phyloP scores from a whole-genome alignment of 805 yeast species.

The Limtongia smithiae region DNA sequence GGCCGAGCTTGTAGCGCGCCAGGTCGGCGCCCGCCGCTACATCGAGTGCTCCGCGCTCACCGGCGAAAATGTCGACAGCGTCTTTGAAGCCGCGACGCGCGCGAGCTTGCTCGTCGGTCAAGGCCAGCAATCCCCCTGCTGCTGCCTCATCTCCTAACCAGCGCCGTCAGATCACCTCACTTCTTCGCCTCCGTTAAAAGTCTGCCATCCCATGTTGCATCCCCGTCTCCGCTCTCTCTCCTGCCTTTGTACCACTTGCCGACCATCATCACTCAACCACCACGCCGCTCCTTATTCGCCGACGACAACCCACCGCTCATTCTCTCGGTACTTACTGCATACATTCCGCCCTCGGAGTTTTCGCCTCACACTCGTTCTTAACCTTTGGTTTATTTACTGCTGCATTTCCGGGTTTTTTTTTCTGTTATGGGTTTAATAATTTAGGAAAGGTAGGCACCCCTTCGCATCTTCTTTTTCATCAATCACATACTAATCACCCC shows the following conservation, averaged over 20 bases:
- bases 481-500: neutral
- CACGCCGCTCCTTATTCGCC: no score
- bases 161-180: no score
- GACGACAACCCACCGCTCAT: no score
- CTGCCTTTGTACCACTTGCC: no score
- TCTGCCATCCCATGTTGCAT: no score
- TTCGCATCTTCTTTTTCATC: neutral
- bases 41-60: conserved; percentile 88
- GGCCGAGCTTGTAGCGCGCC: conserved; percentile 68
- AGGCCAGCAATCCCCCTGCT: conserved; percentile 44
- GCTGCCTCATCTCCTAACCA: conserved; percentile 40
- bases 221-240: no score
- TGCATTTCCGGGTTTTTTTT: neutral
- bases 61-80: conserved; percentile 93
- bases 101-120: conserved; percentile 62
- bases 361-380: neutral
- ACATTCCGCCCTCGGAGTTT: no score
- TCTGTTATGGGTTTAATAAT: neutral
- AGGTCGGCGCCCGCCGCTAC: conserved; percentile 78
- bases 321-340: no score
- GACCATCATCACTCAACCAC: no score
- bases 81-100: conserved; percentile 86
- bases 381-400: neutral
- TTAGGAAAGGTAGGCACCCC: neutral
- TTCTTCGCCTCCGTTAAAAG: no score